These are phyloP conservation scores for Biscogniauxia marginata DNA, from an alignment of 2,329 filamentous ascomycete genomes.

Conservation along the genomic window DNA sequence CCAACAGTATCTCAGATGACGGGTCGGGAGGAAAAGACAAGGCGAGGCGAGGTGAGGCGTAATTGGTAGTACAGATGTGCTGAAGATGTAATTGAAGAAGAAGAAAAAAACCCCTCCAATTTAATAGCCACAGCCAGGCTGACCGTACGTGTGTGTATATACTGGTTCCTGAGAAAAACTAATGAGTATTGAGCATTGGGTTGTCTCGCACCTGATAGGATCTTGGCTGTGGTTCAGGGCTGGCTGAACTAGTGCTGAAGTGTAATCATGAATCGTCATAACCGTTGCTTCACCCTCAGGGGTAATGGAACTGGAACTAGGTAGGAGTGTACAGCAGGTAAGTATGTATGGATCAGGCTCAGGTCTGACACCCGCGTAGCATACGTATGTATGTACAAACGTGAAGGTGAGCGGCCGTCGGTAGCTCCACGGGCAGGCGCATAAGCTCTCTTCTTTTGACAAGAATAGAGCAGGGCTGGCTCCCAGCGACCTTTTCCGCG, in stretches of 20 bases:
- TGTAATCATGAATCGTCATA: not conserved
- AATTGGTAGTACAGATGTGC: not conserved
- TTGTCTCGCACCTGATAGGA: not conserved
- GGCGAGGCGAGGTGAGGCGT: slow-evolving; percentile 9
- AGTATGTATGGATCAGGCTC: not conserved
- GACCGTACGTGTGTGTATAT: not conserved
- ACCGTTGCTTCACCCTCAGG: not conserved
- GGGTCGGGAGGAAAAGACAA: slow-evolving; percentile 3
- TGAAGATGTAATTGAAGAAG: not conserved
- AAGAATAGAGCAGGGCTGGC: not conserved
- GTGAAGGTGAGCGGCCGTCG: not conserved
- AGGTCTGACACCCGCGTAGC: not conserved
- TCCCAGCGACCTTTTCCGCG: slow-evolving; percentile 1
- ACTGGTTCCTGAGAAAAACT: not conserved
- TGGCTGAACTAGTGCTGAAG: not conserved
- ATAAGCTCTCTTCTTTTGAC: not conserved
- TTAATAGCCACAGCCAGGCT: not conserved
- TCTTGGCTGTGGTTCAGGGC: not conserved
- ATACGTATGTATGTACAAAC: not conserved
- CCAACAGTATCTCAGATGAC: not conserved
- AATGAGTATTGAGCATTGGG: not conserved
- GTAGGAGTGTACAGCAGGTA: not conserved
- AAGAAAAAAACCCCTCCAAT: not conserved
- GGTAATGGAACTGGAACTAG: not conserved
- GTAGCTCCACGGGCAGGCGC: too few relatives aligned